phyloP scores from a whole-genome alignment of 352 stramenopile genomes.

The Phytophthora foliorum region DNA sequence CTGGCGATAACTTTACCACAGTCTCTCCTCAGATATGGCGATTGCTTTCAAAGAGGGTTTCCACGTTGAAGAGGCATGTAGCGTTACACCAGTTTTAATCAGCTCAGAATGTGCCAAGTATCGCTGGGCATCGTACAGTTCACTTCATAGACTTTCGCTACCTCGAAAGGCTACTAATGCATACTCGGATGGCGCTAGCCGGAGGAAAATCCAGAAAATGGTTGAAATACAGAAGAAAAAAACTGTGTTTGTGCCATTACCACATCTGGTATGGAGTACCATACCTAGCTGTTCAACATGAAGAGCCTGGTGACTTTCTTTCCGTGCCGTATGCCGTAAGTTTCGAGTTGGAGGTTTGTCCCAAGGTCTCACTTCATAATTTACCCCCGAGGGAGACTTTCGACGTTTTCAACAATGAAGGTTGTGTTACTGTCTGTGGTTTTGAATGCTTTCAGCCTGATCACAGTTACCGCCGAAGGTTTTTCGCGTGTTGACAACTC shows the following conservation, averaged over 20 bases:
- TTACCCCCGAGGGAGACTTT: not conserved
- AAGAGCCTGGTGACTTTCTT: too few relatives aligned
- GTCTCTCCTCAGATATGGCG: too few relatives aligned
- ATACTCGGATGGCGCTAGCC: not conserved
- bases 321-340: too few relatives aligned
- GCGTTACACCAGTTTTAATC: not conserved
- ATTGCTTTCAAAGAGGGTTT: not conserved
- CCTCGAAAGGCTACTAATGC: not conserved
- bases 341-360: not conserved
- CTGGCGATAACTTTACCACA: too few relatives aligned
- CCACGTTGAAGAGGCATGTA: not conserved
- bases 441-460: not conserved
- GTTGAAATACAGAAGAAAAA: not conserved
- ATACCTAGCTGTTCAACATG: not conserved
- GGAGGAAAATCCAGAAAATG: not conserved
- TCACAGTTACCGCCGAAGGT: not conserved
- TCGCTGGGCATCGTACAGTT: not conserved
- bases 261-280: not conserved
- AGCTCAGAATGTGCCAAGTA: not conserved
- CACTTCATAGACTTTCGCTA: not conserved
- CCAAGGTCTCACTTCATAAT: not conserved
- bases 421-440: not conserved
- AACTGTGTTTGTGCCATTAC: not conserved
- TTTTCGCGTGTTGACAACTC: not conserved
- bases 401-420: constrained; percentile 12